Base-by-base conservation (phyloP, 73 alveolate genomes). In the Strombidium stylifer region DNA sequence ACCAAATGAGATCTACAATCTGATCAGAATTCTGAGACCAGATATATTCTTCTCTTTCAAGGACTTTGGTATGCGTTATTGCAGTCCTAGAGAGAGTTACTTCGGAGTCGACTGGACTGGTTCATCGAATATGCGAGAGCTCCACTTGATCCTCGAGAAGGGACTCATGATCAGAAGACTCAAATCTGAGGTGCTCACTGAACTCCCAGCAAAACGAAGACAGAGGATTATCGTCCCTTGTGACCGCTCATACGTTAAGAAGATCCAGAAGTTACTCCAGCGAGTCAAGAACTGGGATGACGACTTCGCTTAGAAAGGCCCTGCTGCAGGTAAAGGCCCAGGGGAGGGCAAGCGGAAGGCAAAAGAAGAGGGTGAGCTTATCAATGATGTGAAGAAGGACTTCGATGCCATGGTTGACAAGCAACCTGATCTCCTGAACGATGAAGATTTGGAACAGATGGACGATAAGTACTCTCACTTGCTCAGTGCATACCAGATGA, bases 41-140 rank as follows among this genome's bases (percentile, higher is more conserved):
- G 99, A 93, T 74, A 77, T 87, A 12, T 93, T 91, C 65, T 69
- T 55, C 57, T 87, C 85, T 49, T 93, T 93, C 67, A 81, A 79
- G 30, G 97, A 78, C 7, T 93, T 87, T 72, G 99, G 92, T 0
- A 31, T 71, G 15, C 51, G 98, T 23, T 93, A 86, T 70, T 93
- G 99, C 32, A 92, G 91, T 35, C 99, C 99, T 3, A 93, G 87
- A 65, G 66, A 66, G 23, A 37, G 82, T 15, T 52, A 55, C 41
- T 87, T 84, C 35, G 74, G 74, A 15, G 73, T 90, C 14, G 97
- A 93, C 71, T 93, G 93, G 92, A 81, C 93, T 50, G 99, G 99
- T 0, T 62, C 97, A n/a, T 78, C 97, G 14, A 93, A 93, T 71
- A 70, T 83, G 23, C 69, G 81, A 42, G 98, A 91, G 79, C 66